Conservation (phyloP, 2,329 filamentous ascomycete species). For the Colletotrichum costaricense region DNA sequence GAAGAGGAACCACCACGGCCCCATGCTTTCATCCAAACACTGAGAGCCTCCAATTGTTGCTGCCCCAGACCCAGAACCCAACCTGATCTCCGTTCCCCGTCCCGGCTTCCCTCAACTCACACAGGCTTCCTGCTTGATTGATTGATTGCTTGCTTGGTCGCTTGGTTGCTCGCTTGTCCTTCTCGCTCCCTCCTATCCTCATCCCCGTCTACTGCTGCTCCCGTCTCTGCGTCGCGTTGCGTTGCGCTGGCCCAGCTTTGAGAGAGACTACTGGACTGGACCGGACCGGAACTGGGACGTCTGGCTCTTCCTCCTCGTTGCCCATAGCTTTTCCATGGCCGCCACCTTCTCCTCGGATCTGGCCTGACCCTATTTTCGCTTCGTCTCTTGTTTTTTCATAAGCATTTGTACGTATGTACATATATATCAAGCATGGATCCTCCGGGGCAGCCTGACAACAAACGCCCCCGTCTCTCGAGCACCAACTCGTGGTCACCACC, state of each 20-base stretch:
- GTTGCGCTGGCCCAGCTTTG: constrained; percentile 17
- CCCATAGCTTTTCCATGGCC: constrained; percentile 50
- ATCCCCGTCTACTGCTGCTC: constrained; percentile 24
- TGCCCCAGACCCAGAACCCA: background rate
- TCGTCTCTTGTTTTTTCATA: constrained; percentile 37
- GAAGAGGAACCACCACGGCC: constrained; percentile 12
- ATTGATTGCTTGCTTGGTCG: constrained; percentile 14
- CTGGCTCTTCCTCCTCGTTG: constrained; percentile 36
- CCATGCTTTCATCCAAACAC: constrained; percentile 36
- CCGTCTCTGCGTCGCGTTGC: constrained; percentile 21
- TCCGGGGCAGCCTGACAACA: constrained; percentile 67
- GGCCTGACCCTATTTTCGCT: constrained; percentile 38
- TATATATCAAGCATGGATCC: constrained; percentile 69
- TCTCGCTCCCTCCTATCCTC: constrained; percentile 12
- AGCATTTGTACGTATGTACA: constrained; percentile 48
- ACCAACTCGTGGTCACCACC: constrained; percentile 55
- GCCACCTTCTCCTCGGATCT: constrained; percentile 34
- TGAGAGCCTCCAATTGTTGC: constrained; percentile 18
- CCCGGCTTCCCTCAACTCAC: constrained; percentile 22
- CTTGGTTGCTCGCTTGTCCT: constrained; percentile 16
- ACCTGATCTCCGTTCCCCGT: constrained; percentile 14
- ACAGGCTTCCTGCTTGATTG: constrained; percentile 28
- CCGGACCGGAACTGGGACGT: constrained; percentile 18
- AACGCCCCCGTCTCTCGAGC: constrained; percentile 66
- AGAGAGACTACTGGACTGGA: constrained; percentile 4